Conservation (phyloP, 225 moss, liverwort and hornwort species). For the Bryoerythrophyllum caledonicum region DNA sequence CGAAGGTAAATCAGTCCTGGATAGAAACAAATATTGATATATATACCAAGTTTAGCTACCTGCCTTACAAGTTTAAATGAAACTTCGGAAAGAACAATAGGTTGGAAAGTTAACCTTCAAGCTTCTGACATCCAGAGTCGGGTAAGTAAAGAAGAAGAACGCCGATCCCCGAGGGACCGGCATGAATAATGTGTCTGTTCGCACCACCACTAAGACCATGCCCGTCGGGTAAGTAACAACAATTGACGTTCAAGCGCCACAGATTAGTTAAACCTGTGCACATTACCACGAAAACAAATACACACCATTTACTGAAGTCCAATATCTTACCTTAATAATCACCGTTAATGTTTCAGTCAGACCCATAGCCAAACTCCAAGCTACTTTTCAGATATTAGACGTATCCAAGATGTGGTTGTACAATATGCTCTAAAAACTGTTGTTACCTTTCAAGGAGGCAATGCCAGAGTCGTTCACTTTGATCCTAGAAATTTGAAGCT, state of each 20-base stretch:
- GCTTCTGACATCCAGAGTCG: conserved; percentile 67
- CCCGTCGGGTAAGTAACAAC: conserved; percentile 63
- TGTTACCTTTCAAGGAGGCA: conserved; percentile 66
- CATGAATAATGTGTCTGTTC: no score
- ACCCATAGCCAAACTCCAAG: no score
- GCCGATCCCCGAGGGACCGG: no score
- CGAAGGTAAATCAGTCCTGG: conserved; percentile 69
- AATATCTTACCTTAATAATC: background rate
- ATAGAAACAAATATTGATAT: background rate
- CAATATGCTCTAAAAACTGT: no score
- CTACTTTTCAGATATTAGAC: background rate
- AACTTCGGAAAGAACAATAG: background rate
- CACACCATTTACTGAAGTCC: background rate
- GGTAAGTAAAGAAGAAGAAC: no score
- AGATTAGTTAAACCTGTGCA: conserved; percentile 62
- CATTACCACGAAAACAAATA: conserved; percentile 10
- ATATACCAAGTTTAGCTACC: background rate
- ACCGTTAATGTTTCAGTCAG: no score
- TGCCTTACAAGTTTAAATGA: background rate
- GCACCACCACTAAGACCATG: no score
- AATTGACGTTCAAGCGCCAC: conserved; percentile 62
- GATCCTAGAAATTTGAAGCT: conserved; percentile 89
- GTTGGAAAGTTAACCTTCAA: conserved; percentile 56
- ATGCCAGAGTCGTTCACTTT: conserved; percentile 82
- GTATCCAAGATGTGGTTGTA: background rate